Conservation (phyloP, 1,284 basidiomycete species). For the Leucoagaricus sp. region DNA sequence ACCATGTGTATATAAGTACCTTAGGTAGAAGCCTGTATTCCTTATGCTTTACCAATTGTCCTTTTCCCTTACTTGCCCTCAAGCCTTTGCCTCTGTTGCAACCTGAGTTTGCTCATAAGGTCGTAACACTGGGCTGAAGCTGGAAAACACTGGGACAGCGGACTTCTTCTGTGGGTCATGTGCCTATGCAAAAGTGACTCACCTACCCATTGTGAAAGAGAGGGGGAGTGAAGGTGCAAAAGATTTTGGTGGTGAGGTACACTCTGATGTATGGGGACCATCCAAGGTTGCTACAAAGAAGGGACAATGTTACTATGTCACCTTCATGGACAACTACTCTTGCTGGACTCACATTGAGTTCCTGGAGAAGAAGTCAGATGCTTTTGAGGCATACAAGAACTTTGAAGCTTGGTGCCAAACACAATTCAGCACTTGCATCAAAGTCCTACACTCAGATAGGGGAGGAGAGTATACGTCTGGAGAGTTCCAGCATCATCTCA, state of each 20-base stretch:
- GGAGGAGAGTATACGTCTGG: constrained; percentile 36
- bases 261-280: constrained; percentile 37
- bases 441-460: constrained; percentile 34
- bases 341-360: constrained; percentile 25
- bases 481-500: constrained; percentile 28
- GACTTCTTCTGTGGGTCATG: constrained; percentile 27
- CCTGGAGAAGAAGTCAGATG: constrained; percentile 27
- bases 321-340: constrained; percentile 32
- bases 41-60: no score
- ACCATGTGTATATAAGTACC: no score
- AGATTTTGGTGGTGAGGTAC: constrained; percentile 21
- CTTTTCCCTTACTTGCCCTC: no score
- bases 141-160: constrained; percentile 26
- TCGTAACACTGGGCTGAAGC: no score
- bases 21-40: no score
- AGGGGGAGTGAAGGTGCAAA: not conserved
- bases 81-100: no score
- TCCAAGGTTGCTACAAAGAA: constrained; percentile 23
- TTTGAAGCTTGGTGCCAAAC: constrained; percentile 31
- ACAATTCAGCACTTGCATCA: constrained; percentile 27
- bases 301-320: constrained; percentile 29
- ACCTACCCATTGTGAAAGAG: not conserved
- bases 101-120: no score
- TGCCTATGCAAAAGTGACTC: not conserved
- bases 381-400: constrained; percentile 26